A percentile compares a stretch with the other conserved stretches of the same genome.
Conservation (phyloP, 768 basidiomycete species). For the Hypsizygus marmoreus region DNA sequence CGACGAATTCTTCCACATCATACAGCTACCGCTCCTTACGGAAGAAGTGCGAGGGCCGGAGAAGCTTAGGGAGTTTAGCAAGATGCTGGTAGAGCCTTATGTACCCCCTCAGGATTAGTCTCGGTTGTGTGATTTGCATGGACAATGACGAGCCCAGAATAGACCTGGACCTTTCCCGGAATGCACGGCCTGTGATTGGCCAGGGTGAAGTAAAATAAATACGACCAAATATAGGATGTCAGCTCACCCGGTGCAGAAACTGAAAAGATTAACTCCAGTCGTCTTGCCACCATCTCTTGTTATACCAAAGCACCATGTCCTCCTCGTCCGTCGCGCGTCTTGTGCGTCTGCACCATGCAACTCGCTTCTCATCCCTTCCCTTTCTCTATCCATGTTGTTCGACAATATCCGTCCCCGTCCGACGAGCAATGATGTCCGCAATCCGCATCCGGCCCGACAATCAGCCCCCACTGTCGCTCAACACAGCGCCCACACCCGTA, state of each 20-base stretch:
- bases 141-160: no score
- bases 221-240: conserved; percentile 18
- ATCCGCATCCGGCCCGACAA: conserved; percentile 41
- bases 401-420: conserved; percentile 36
- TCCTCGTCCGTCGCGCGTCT: conserved; percentile 31
- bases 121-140: no score
- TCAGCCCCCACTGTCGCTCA: conserved; percentile 26
- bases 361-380: conserved; percentile 30
- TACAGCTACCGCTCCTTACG: conserved; percentile 89
- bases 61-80: conserved; percentile 90
- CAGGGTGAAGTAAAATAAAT: conserved; percentile 2
- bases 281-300: neutral
- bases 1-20: conserved; percentile 97
- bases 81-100: conserved; percentile 87
- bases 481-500: conserved; percentile 55
- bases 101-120: conserved; percentile 53
- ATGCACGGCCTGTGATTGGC: conserved; percentile 21
- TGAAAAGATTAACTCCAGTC: conserved; percentile 3
- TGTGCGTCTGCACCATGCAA: conserved; percentile 30
- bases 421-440: conserved; percentile 72
- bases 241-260: conserved; percentile 7
- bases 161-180: conserved; percentile 4
- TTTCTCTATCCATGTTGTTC: conserved; percentile 34
- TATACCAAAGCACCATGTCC: conserved; percentile 20
- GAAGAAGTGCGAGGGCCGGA: conserved; percentile 97